These are phyloP conservation scores for Phytophthora kernoviae DNA, from an alignment of 352 stramenopile species.

Conservation along the genomic window DNA sequence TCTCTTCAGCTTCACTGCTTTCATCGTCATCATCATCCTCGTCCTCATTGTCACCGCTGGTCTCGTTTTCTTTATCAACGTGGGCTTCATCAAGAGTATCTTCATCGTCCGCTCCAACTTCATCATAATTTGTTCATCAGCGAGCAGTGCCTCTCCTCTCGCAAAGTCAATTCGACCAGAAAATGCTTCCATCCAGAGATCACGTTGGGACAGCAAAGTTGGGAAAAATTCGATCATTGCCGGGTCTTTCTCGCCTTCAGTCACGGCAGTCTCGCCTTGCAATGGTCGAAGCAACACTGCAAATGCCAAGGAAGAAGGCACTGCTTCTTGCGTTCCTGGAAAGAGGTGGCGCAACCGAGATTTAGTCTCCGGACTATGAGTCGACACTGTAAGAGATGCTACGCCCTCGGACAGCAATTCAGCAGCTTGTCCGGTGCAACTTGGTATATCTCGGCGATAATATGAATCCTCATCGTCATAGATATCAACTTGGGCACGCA, in stretches of 20 bases:
- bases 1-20: conserved; percentile 23
- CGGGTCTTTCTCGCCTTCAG: conserved; percentile 6
- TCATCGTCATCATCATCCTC: not conserved
- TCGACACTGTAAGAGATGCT: conserved; percentile 9
- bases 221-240: conserved; percentile 48
- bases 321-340: conserved; percentile 13
- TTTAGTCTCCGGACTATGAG: conserved; percentile 26
- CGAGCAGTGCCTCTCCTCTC: conserved; percentile 60
- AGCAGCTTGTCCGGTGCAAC: conserved; percentile 33
- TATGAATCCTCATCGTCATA: conserved; percentile 56
- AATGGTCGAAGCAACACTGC: conserved; percentile 27
- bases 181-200: conserved; percentile 49
- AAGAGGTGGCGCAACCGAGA: conserved; percentile 26
- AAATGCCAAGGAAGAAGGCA: conserved; percentile 18
- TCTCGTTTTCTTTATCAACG: conserved; percentile 2
- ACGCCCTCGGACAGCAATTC: conserved; percentile 37
- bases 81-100: conserved; percentile 13
- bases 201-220: conserved; percentile 39
- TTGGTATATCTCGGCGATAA: conserved; percentile 22
- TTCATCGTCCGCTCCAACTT: conserved; percentile 37
- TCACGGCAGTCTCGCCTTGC: not conserved
- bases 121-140: conserved; percentile 57
- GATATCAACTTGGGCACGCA: conserved; percentile 37
- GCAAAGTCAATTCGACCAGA: conserved; percentile 38
- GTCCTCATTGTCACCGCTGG: not conserved